Evolutionary conservation across 768 basidiomycete species (phyloP).

Genomic region (Xerocomus brunneocitrinus): DNA sequence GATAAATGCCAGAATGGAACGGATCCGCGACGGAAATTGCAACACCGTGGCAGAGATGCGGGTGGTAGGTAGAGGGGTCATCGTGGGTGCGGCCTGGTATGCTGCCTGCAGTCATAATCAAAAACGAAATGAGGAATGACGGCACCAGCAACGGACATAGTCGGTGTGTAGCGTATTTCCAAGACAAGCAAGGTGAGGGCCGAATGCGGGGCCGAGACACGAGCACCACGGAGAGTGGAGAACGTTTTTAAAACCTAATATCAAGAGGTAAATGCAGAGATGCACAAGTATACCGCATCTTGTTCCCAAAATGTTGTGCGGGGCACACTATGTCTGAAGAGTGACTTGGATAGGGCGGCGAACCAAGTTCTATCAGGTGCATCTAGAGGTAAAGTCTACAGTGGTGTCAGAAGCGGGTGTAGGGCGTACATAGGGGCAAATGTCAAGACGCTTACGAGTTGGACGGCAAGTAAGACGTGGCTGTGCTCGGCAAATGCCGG

Average conservation of each 20-base stretch:
- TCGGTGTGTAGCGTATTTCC: constrained; percentile 64
- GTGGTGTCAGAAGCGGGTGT: too few species aligned
- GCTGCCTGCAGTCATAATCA: constrained; percentile 27
- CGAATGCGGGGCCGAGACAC: constrained; percentile 20
- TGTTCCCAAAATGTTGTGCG: neutral
- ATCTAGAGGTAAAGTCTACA: too few species aligned
- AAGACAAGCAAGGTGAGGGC: constrained; percentile 50
- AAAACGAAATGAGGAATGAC: constrained; percentile 4
- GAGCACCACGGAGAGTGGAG: neutral
- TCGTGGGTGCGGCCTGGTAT: neutral
- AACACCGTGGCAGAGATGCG: constrained; percentile 53
- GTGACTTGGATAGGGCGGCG: too few species aligned
- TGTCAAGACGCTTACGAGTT: neutral
- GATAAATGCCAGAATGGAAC: constrained; percentile 39
- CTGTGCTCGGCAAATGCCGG: constrained; percentile 43
- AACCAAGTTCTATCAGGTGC: neutral
- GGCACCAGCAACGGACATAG: constrained; percentile 51
- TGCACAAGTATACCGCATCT: too few species aligned
- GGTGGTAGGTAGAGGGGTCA: neutral
- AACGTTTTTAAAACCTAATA: neutral
- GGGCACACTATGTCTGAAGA: too few species aligned
- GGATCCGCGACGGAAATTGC: constrained; percentile 50
- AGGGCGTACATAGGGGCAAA: neutral
- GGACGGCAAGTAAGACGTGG: constrained; percentile 11
- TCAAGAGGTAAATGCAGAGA: neutral